phyloP scores from a whole-genome alignment of 2,329 filamentous ascomycete genomes.

The Aureobasidium sp. region DNA sequence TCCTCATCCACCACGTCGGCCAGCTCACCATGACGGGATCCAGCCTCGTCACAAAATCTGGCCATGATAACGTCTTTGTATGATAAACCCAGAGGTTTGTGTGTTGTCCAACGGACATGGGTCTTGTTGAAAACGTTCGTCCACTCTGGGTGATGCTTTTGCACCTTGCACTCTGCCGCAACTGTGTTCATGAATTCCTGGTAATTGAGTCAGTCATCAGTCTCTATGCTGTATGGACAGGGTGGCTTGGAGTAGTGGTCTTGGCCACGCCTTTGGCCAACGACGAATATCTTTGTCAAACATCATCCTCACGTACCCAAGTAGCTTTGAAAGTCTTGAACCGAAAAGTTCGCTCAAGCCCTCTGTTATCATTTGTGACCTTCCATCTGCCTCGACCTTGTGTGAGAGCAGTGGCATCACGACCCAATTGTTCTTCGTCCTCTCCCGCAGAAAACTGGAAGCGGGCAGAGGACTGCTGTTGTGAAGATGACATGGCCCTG shows the following conservation, averaged over 20 bases:
- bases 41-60: constrained; percentile 49
- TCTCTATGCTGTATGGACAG: neutral
- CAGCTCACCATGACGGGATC: constrained; percentile 23
- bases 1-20: neutral
- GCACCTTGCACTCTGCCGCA: constrained; percentile 58
- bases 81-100: constrained; percentile 59
- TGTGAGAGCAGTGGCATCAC: constrained; percentile 14
- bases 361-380: constrained; percentile 27
- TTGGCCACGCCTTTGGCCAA: neutral
- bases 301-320: constrained; percentile 27
- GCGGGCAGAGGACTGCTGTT: neutral
- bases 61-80: constrained; percentile 58
- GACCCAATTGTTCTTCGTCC: constrained; percentile 24
- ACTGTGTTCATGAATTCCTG: constrained; percentile 71
- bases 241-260: neutral
- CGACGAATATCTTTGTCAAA: neutral
- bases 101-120: constrained; percentile 68
- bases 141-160: constrained; percentile 71
- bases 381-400: constrained; percentile 24
- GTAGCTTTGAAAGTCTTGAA: constrained; percentile 35
- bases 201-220: neutral
- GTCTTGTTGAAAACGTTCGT: constrained; percentile 68
- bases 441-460: constrained; percentile 10
- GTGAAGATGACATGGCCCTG: constrained; percentile 3
- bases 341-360: constrained; percentile 29